These are phyloP conservation scores for Penicillium chermesinum DNA, from an alignment of 495 filamentous ascomycete species.

Conservation along the genomic window DNA sequence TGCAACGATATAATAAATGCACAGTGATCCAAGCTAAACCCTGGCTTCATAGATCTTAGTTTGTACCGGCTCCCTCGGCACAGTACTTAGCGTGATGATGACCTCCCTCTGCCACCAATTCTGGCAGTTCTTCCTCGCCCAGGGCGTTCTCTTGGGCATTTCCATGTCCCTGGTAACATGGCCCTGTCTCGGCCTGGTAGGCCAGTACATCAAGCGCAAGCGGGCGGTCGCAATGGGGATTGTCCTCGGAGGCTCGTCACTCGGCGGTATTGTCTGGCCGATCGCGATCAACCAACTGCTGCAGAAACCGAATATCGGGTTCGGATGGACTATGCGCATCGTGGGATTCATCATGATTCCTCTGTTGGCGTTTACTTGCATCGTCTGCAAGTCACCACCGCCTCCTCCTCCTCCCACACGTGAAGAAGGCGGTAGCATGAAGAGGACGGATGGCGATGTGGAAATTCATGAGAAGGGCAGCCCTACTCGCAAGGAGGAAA, in stretches of 20 bases:
- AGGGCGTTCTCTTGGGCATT: constrained; percentile 52
- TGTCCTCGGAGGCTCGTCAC: constrained; percentile 48
- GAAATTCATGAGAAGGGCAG: background rate
- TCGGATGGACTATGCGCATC: constrained; percentile 48
- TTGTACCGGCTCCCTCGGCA: constrained; percentile 23
- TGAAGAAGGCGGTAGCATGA: background rate
- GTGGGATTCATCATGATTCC: constrained; percentile 46
- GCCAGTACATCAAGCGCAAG: constrained; percentile 51
- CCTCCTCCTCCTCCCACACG: background rate
- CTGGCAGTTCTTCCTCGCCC: constrained; percentile 60
- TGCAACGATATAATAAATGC: background rate
- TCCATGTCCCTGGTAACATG: constrained; percentile 46
- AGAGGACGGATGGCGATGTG: background rate
- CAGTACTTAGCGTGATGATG: constrained; percentile 51
- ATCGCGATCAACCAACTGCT: constrained; percentile 39
- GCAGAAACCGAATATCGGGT: constrained; percentile 32
- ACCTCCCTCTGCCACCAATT: constrained; percentile 50
- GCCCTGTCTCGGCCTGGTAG: constrained; percentile 48
- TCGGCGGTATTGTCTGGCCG: constrained; percentile 51
- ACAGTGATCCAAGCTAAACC: background rate
- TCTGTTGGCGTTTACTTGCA: constrained; percentile 51
- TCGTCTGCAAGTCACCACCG: constrained; percentile 10
- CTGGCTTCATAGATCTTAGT: constrained; percentile 20
- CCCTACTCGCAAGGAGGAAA: constrained; percentile 10
- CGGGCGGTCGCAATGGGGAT: constrained; percentile 52